Percentiles rank a stretch among this genome's conserved stretches.
phyloP scores from a whole-genome alignment of 208 protist species.

The Kentomonas sorsogonicus region DNA sequence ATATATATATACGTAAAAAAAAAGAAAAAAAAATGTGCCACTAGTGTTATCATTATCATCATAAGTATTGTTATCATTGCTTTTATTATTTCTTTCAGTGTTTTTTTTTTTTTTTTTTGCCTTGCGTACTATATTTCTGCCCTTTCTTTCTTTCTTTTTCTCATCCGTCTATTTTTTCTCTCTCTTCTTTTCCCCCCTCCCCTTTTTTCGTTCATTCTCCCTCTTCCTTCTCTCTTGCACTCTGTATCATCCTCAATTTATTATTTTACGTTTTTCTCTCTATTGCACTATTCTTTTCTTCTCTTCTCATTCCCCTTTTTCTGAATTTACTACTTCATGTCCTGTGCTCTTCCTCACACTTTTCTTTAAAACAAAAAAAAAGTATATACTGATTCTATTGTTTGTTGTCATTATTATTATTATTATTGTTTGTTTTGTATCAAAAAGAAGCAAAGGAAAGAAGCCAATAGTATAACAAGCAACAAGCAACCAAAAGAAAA shows the following conservation, averaged over 20 bases:
- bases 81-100: too few relatives aligned
- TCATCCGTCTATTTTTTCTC: background rate
- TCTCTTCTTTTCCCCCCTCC: background rate
- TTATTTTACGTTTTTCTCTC: conserved; percentile 10
- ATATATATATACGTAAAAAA: background rate
- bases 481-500: conserved; percentile 29
- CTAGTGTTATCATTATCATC: background rate
- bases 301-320: conserved; percentile 10
- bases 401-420: conserved; percentile 2
- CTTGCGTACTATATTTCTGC: background rate
- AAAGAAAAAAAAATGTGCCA: background rate
- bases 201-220: background rate
- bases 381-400: background rate
- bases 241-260: background rate
- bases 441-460: background rate
- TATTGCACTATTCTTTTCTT: conserved; percentile 6
- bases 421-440: background rate
- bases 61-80: too few relatives aligned
- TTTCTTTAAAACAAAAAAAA: conserved; percentile 4
- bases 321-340: too few relatives aligned
- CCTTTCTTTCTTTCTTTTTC: background rate
- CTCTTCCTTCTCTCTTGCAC: background rate
- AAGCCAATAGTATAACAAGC: conserved; percentile 33
- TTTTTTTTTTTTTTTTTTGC: conserved; percentile 1
- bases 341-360: too few relatives aligned